Evolutionary conservation across 805 yeast species (phyloP).

Genomic region (Saturnispora zaruensis): DNA sequence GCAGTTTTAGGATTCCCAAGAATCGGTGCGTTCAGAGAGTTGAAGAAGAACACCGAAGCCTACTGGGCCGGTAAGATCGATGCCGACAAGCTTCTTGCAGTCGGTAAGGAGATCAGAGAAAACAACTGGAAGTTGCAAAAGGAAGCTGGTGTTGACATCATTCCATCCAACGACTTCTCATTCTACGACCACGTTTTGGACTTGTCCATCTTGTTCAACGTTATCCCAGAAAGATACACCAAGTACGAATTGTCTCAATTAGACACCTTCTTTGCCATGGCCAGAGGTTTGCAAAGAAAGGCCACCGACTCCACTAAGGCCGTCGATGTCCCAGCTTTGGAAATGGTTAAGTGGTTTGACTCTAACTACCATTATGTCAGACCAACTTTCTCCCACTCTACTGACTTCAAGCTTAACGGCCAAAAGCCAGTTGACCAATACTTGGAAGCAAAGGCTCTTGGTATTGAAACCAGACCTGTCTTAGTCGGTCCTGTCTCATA

Average conservation of each 20-base stretch:
- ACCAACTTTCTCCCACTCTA: slow-evolving; percentile 95
- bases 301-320: slow-evolving; percentile 81
- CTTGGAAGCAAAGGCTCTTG: slow-evolving; percentile 95
- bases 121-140: slow-evolving; percentile 97
- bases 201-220: slow-evolving; percentile 86
- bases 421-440: slow-evolving; percentile 95
- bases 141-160: slow-evolving; percentile 94
- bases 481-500: slow-evolving; percentile 93
- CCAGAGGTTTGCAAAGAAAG: slow-evolving; percentile 98
- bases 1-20: slow-evolving; percentile 99
- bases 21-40: slow-evolving; percentile 98
- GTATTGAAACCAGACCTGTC: slow-evolving; percentile 96
- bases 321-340: slow-evolving; percentile 96
- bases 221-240: slow-evolving; percentile 93
- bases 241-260: slow-evolving; percentile 81
- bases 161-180: slow-evolving; percentile 96
- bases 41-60: slow-evolving; percentile 97
- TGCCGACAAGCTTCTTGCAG: slow-evolving; percentile 79
- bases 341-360: slow-evolving; percentile 99
- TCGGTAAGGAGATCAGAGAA: slow-evolving; percentile 92
- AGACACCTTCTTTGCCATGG: slow-evolving; percentile 97
- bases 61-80: slow-evolving; percentile 95
- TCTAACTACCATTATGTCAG: slow-evolving; percentile 99
- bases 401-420: slow-evolving; percentile 93
- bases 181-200: slow-evolving; percentile 97